Conservation (phyloP, 257 asterid genomes). For the Coffea eugenioides region DNA sequence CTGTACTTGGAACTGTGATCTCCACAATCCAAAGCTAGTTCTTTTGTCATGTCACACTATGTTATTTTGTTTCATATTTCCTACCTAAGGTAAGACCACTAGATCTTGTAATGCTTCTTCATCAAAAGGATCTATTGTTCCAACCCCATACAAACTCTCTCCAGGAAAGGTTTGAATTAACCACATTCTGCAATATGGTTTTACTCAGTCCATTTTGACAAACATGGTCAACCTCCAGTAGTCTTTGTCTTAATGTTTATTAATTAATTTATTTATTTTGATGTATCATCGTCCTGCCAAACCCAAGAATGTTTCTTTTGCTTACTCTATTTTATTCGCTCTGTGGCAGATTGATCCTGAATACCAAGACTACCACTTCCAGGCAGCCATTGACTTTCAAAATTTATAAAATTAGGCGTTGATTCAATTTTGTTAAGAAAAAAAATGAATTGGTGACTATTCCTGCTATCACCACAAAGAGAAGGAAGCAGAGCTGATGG, state of each 20-base stretch:
- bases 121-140: background rate
- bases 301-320: background rate
- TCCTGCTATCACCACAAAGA: background rate
- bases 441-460: too few species aligned
- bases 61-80: background rate
- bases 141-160: background rate
- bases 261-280: background rate
- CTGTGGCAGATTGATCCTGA: too few species aligned
- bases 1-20: background rate
- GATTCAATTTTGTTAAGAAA: background rate
- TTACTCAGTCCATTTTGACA: background rate
- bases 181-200: background rate
- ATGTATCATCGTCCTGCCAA: background rate
- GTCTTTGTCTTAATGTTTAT: background rate
- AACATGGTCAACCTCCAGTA: background rate
- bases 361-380: background rate
- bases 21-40: background rate
- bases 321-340: background rate
- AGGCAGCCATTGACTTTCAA: background rate
- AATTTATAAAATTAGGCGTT: background rate
- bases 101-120: background rate
- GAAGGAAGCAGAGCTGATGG: background rate
- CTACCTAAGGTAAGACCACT: background rate
- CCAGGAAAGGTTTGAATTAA: background rate
- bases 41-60: background rate